Base-by-base conservation (phyloP, 208 protist species). In the Lotmaria passim region DNA sequence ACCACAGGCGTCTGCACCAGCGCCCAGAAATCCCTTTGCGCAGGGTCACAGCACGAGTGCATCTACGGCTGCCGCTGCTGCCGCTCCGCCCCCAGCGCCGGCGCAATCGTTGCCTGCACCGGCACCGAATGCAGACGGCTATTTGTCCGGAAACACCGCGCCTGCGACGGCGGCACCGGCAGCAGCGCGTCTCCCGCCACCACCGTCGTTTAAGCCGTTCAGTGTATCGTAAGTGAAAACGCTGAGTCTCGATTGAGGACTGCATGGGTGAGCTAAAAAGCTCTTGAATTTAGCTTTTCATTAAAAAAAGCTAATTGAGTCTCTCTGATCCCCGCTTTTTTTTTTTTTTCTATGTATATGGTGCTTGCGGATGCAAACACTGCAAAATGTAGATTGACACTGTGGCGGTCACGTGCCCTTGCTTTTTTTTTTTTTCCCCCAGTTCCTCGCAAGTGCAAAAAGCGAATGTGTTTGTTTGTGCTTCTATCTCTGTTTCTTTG, bases 161-260 rank as follows among this genome's bases (percentile, higher is more conserved):
- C 24, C 57, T 8, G 11, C 57, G 15, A 14, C 21, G 21, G 36
- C 36, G 21, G 23, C 41, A 50, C 34, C 57, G 15, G 5, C 57
- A 2, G 26, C 23, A 17, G 57, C 57, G 26, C 36, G 57, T 24
- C 69, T 41, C 7, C 71, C 66, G 24, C 64, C 61, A 12, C 73
- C 72, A 5, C 69, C 77, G 28, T 82, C 77, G 2, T 82, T 82
- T 61, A 82, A 74, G 47, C 77, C 71, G 2, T 82, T 82, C 23
- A 48, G 46, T n/a, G 46, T 61, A 6, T 70, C 46, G 31, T 70
- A 64, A 31, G 33, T 43, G 24, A 53, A 53, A 53, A 31, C 21
- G 44, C 10, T 23, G 38, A 15, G 38, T 14, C 14, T 41, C 38
- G 38, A 46, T 46, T 46, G 15, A 46, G 36, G 41, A 46, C 2